Conservation (phyloP, 768 basidiomycete genomes). For the Panellus pusillus region DNA sequence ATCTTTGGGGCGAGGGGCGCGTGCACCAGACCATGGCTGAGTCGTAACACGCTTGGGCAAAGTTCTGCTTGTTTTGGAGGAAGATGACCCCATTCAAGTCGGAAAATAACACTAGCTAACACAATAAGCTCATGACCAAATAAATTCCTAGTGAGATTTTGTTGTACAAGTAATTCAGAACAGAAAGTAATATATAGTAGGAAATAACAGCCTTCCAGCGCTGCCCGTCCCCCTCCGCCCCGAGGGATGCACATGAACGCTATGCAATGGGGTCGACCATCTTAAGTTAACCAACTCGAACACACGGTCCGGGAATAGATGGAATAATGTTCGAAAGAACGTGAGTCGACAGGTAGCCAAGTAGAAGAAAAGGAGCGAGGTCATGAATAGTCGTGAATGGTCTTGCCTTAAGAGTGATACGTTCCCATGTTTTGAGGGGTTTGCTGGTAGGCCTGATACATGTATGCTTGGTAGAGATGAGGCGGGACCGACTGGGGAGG, state of each 20-base stretch:
- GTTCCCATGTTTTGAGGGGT: slow-evolving; percentile 76
- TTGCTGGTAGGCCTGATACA: slow-evolving; percentile 84
- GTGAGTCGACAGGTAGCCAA: slow-evolving; percentile 18
- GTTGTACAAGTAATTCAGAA: slow-evolving; percentile 45
- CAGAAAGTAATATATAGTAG: slow-evolving; percentile 32
- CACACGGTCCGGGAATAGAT: slow-evolving; percentile 14
- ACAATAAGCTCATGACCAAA: neutral
- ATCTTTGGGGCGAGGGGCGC: slow-evolving; percentile 32
- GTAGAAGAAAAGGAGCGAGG: slow-evolving; percentile 24
- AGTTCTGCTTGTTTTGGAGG: slow-evolving; percentile 61
- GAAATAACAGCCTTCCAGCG: slow-evolving; percentile 38
- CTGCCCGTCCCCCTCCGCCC: slow-evolving; percentile 6
- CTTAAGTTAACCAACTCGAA: slow-evolving; percentile 19
- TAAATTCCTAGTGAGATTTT: slow-evolving; percentile 32
- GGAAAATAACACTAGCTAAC: neutral
- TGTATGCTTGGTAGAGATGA: slow-evolving; percentile 77
- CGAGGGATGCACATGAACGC: slow-evolving; percentile 3
- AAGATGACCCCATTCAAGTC: slow-evolving; percentile 54
- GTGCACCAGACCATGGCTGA: slow-evolving; percentile 50
- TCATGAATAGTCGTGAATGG: slow-evolving; percentile 32
- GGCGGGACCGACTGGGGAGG: slow-evolving; percentile 56
- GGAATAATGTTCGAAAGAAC: slow-evolving; percentile 16
- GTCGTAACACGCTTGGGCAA: slow-evolving; percentile 48
- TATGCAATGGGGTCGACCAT: slow-evolving; percentile 18
- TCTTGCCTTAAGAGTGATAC: slow-evolving; percentile 58